Conservation (phyloP, 495 filamentous ascomycete species). For the Penicillium manginii region DNA sequence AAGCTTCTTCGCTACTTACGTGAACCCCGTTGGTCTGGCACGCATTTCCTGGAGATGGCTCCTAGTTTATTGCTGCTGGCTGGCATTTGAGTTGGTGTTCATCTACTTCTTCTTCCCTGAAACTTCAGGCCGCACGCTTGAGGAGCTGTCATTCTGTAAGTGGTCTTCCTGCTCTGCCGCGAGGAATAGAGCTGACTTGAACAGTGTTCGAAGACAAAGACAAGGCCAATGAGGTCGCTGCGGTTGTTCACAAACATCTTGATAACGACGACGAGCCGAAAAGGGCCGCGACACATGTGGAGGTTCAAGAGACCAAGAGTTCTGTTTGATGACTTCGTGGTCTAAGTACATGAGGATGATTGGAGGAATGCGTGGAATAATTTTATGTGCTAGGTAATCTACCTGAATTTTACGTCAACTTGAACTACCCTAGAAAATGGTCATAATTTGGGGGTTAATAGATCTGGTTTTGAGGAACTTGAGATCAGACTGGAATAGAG, state of each 20-base stretch:
- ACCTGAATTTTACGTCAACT: too few species aligned
- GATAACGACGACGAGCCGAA: conserved; percentile 20
- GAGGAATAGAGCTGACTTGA: neutral
- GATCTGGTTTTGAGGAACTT: too few species aligned
- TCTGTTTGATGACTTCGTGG: conserved; percentile 3
- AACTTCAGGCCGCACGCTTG: conserved; percentile 62
- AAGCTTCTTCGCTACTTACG: conserved; percentile 62
- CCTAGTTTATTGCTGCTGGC: conserved; percentile 64
- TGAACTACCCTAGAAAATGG: too few species aligned
- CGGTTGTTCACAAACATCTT: conserved; percentile 50
- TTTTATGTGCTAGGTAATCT: too few species aligned
- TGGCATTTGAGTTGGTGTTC: conserved; percentile 59
- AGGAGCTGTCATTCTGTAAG: conserved; percentile 68
- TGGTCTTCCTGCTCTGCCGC: conserved; percentile 7
- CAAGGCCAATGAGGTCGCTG: conserved; percentile 47
- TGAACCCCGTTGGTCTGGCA: conserved; percentile 65
- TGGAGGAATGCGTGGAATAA: too few species aligned
- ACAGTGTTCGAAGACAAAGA: conserved; percentile 60
- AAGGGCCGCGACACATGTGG: conserved; percentile 17
- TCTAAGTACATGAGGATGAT: neutral
- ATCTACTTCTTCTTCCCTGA: conserved; percentile 70
- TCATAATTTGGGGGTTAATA: too few species aligned
- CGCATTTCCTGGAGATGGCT: conserved; percentile 66
- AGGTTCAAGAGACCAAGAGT: conserved; percentile 14
- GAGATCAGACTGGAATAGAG: too few species aligned